Evolutionary conservation across 2,329 filamentous ascomycete genomes (phyloP), one percentile per base, ranked within the genome.

Genomic region (Elsinoe batatas): DNA sequence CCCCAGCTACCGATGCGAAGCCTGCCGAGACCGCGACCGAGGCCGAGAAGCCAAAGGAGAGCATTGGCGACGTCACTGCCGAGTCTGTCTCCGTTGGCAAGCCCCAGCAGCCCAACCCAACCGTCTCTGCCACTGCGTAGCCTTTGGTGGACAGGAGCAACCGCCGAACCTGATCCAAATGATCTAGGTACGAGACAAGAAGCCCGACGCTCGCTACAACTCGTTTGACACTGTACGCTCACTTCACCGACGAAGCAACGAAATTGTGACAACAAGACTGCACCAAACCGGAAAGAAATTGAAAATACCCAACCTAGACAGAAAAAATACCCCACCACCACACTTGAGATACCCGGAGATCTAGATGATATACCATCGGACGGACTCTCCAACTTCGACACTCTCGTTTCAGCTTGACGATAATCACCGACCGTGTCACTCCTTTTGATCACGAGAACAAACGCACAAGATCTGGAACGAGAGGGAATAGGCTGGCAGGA

Each of bases 51-150:
- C 49, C 58, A n/a, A 56, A 53, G 26, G 33, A 64, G 58, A 60
- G 56, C 56, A 66, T 66, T 44, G 63, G 64, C 43, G 65, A 66
- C 37, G 66, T 64, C 38, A 61, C 63, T 26, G 64, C 63, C 13
- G 55, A 58, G 13, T 61, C 63, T 30, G 64, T 66, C 61, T 58
- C 59, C 18, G 62, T 63, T 42, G 63, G 64, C 53, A 62, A 65
- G 56, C 60, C 63, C 47, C 61, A 67, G 62, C 57, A 59, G 35
- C 30, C 57, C 54, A 63, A 64, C 43, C 62, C 65, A 10, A 57
- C 62, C 49, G 67, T 68, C 51, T 60, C 65, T 53, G 66, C 67
- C 57, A 64, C 61, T 56, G 67, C 67, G 60, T 69, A 67, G 61
- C 35, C 47, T 60, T 15, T 61, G 58, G 59, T 61, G 59, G 58